phyloP scores from a whole-genome alignment of 2,329 filamentous ascomycete genomes.

The Aspergillus fumigatiaffinis region DNA sequence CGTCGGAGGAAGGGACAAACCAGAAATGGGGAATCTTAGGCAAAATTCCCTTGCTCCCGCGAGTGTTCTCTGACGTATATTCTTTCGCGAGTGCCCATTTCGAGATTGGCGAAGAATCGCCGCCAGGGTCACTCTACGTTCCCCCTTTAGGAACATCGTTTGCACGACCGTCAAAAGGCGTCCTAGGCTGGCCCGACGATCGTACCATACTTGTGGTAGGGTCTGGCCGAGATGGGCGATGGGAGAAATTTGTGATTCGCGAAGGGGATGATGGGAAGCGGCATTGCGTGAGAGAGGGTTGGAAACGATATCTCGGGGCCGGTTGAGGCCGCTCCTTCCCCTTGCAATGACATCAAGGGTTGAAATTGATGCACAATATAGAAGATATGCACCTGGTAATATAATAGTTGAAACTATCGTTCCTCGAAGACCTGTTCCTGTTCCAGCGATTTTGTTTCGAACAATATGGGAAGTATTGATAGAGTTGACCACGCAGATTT shows the following conservation, averaged over 20 bases:
- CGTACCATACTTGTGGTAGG: slow-evolving; percentile 71
- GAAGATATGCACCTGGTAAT: slow-evolving; percentile 1
- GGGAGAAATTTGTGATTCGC: slow-evolving; percentile 80
- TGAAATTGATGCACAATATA: neutral
- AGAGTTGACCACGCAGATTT: neutral
- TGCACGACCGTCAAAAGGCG: slow-evolving; percentile 68
- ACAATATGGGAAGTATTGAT: neutral
- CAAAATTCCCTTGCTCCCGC: slow-evolving; percentile 78
- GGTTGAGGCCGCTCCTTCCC: slow-evolving; percentile 16
- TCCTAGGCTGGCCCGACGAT: slow-evolving; percentile 80
- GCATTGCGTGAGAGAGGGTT: slow-evolving; percentile 67
- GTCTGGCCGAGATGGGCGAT: slow-evolving; percentile 73
- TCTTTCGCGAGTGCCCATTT: slow-evolving; percentile 79
- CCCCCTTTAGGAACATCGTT: slow-evolving; percentile 52
- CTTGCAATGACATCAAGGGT: neutral
- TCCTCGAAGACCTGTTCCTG: neutral
- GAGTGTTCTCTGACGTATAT: slow-evolving; percentile 84
- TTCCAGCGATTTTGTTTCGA: neutral
- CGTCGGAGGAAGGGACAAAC: slow-evolving; percentile 47
- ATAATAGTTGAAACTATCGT: neutral
- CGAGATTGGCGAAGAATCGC: slow-evolving; percentile 72
- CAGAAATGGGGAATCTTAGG: slow-evolving; percentile 84
- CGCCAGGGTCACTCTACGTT: slow-evolving; percentile 38
- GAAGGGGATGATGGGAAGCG: slow-evolving; percentile 65
- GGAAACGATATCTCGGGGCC: slow-evolving; percentile 70